Evolutionary conservation across 2,329 filamentous ascomycete genomes (phyloP).

Genomic region (Elsinoe ampelina): DNA sequence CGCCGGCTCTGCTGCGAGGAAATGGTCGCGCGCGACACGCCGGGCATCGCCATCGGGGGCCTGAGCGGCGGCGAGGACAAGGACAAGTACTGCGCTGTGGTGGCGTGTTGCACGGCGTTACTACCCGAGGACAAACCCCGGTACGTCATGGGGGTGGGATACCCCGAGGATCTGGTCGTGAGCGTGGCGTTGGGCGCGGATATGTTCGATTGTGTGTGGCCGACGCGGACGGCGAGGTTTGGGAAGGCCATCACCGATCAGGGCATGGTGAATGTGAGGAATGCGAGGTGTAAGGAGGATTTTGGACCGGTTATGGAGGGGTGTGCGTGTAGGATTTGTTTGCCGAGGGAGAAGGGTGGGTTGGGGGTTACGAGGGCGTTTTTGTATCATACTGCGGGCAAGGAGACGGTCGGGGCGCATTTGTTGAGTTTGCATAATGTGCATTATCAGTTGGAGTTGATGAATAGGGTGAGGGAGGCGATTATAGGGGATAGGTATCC

Average conservation of each 20-base stretch:
- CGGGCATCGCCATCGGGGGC: conserved; percentile 92
- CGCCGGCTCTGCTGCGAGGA: conserved; percentile 70
- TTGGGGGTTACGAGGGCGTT: conserved; percentile 80
- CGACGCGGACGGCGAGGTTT: conserved; percentile 88
- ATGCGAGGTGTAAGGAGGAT: conserved; percentile 65
- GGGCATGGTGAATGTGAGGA: conserved; percentile 77
- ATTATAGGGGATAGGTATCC: conserved; percentile 77
- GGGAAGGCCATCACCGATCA: conserved; percentile 80
- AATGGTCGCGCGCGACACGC: conserved; percentile 86
- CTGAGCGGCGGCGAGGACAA: conserved; percentile 94
- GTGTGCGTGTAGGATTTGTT: conserved; percentile 73
- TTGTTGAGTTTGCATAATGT: conserved; percentile 90
- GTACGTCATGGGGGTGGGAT: conserved; percentile 98
- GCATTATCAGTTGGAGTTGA: conserved; percentile 79
- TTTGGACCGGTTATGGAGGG: conserved; percentile 75
- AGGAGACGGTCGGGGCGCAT: conserved; percentile 88
- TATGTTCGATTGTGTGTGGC: conserved; percentile 99
- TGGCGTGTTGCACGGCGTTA: conserved; percentile 68
- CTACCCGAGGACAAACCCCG: conserved; percentile 88
- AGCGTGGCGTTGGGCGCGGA: conserved; percentile 90
- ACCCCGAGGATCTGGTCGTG: conserved; percentile 90
- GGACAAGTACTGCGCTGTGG: conserved; percentile 71
- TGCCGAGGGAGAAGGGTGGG: conserved; percentile 52
- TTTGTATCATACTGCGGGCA: conserved; percentile 81
- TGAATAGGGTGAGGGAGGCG: conserved; percentile 63